Evolutionary conservation across 768 basidiomycete species (phyloP).

Genomic region (Tylopilus rubrobrunneus): DNA sequence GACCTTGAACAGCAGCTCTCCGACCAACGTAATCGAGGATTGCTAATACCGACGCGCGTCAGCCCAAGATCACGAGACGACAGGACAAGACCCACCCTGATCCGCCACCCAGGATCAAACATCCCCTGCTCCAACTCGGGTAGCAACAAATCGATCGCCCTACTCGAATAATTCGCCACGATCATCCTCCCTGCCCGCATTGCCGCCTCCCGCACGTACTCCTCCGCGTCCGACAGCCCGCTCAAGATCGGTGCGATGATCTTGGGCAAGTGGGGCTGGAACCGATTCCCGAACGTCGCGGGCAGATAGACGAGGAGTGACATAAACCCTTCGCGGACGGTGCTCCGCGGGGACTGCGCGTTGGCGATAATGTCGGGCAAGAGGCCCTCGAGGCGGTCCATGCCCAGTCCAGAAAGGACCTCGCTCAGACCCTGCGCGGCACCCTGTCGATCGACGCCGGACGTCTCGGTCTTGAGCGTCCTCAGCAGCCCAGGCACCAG

Average conservation of each 20-base stretch:
- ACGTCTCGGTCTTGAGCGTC: conserved; percentile 88
- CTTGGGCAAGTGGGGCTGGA: conserved; percentile 93
- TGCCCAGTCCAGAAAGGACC: conserved; percentile 93
- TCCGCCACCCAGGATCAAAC: conserved; percentile 94
- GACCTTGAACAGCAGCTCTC: conserved; percentile 93
- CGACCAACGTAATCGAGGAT: conserved; percentile 93
- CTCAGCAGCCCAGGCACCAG: conserved; percentile 83
- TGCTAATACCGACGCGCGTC: conserved; percentile 45
- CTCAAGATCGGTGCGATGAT: conserved; percentile 90
- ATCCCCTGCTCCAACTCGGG: conserved; percentile 94
- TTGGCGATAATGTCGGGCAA: conserved; percentile 92
- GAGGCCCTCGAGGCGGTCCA: conserved; percentile 92
- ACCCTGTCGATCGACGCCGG: conserved; percentile 95
- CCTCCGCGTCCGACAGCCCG: conserved; percentile 89
- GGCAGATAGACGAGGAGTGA: conserved; percentile 93
- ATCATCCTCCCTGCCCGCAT: conserved; percentile 99
- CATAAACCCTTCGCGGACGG: conserved; percentile 98
- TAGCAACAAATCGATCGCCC: conserved; percentile 88
- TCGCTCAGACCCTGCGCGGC: conserved; percentile 97
- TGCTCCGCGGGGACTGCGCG: conserved; percentile 83
- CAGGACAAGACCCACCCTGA: conserved; percentile 57
- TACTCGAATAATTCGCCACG: conserved; percentile 87
- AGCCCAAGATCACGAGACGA: background rate
- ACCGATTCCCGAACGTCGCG: conserved; percentile 92
- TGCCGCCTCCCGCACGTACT: conserved; percentile 94